phyloP scores from a whole-genome alignment of 169 alveolate genomes.

The Cryptosporidium bovis region DNA sequence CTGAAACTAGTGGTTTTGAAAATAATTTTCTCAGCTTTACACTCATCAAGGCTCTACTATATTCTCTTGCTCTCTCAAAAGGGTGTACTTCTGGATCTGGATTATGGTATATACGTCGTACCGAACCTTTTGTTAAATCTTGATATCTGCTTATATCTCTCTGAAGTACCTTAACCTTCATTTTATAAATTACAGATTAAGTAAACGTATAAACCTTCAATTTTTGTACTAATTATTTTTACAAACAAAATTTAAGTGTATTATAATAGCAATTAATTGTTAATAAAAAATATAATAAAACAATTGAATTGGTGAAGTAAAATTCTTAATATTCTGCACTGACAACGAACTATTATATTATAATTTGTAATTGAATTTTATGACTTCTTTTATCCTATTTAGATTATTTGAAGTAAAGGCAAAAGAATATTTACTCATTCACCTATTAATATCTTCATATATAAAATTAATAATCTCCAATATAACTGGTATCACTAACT shows the following conservation, averaged over 20 bases:
- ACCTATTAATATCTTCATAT: too few relatives aligned
- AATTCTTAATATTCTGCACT: too few relatives aligned
- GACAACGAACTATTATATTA: too few relatives aligned
- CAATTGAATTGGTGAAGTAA: too few relatives aligned
- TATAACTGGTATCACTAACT: too few relatives aligned
- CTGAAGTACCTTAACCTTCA: slow-evolving; percentile 80
- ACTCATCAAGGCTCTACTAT: slow-evolving; percentile 95
- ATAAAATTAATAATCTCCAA: too few relatives aligned
- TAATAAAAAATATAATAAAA: too few relatives aligned
- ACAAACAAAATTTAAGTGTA: not conserved
- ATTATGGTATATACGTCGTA: slow-evolving; percentile 78
- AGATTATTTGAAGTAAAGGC: too few relatives aligned
- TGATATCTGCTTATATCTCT: slow-evolving; percentile 79
- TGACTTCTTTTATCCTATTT: too few relatives aligned
- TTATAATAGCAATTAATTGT: not conserved
- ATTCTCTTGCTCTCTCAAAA: slow-evolving; percentile 92
- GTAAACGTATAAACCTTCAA: not conserved
- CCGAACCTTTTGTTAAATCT: slow-evolving; percentile 71
- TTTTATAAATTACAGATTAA: slow-evolving; percentile 9
- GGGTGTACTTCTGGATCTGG: slow-evolving; percentile 90
- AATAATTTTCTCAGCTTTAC: slow-evolving; percentile 96
- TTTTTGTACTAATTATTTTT: not conserved
- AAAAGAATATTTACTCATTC: too few relatives aligned
- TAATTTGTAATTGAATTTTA: too few relatives aligned
- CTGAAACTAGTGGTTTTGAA: slow-evolving; percentile 96